phyloP scores from a whole-genome alignment of 257 asterid species.

The Nicotiana undulata region DNA sequence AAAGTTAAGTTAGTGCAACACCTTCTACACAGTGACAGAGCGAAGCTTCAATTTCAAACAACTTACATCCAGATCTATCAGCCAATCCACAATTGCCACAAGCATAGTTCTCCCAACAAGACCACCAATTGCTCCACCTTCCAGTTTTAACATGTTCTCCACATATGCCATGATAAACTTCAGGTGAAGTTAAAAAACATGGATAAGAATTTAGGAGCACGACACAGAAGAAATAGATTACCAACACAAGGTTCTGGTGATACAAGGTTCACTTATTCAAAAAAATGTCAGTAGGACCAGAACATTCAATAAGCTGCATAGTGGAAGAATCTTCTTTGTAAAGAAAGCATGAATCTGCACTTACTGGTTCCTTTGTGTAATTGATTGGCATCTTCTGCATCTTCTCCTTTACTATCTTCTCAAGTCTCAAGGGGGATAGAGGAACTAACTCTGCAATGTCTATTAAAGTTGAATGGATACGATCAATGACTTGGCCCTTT shows the following conservation, averaged over 20 bases:
- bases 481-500: constrained; percentile 71
- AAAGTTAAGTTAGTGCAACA: neutral
- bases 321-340: neutral
- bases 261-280: neutral
- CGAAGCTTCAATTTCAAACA: neutral
- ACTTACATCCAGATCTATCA: constrained; percentile 87
- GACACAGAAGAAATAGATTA: neutral
- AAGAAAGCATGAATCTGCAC: constrained; percentile 16
- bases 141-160: constrained; percentile 88
- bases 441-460: constrained; percentile 66
- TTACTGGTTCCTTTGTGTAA: constrained; percentile 46
- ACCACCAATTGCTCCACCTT: constrained; percentile 52
- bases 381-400: constrained; percentile 73
- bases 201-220: neutral
- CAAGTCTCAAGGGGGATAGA: constrained; percentile 68
- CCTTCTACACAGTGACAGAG: neutral
- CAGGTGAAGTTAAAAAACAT: constrained; percentile 4
- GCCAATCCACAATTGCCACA: constrained; percentile 50
- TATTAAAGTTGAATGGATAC: constrained; percentile 62
- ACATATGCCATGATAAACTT: constrained; percentile 54
- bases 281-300: neutral
- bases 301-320: neutral
- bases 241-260: neutral
- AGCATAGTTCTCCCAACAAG: constrained; percentile 66
- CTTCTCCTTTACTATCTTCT: constrained; percentile 46